Percentiles rank a stretch among this genome's conserved stretches.
phyloP scores from a whole-genome alignment of 768 basidiomycete genomes.

The Heimioporus sp. region DNA sequence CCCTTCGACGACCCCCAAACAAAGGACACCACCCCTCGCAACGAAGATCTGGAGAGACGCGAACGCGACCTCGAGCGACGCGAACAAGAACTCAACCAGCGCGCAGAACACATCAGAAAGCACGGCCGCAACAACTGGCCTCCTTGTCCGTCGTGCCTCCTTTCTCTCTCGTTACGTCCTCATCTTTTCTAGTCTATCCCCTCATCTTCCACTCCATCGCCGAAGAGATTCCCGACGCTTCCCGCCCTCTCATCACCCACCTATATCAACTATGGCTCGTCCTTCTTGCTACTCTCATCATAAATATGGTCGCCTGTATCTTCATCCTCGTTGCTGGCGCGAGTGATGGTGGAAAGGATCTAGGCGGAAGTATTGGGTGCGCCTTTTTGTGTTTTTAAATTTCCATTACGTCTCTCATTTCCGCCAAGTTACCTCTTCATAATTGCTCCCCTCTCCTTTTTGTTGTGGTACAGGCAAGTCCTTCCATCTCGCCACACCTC shows the following conservation, averaged over 20 bases:
- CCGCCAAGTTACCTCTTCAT: slow-evolving; percentile 68
- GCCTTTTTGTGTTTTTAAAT: slow-evolving; percentile 22
- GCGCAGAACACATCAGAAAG: slow-evolving; percentile 63
- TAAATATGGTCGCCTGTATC: slow-evolving; percentile 92
- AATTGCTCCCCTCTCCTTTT: slow-evolving; percentile 77
- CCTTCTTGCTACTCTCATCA: slow-evolving; percentile 71
- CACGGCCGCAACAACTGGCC: slow-evolving; percentile 95
- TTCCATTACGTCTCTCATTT: slow-evolving; percentile 17
- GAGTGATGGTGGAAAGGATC: slow-evolving; percentile 70
- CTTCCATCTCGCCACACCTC: slow-evolving; percentile 7
- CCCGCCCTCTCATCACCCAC: slow-evolving; percentile 75
- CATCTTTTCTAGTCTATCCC: slow-evolving; percentile 69
- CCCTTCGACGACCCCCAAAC: slow-evolving; percentile 85
- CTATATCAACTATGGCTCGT: slow-evolving; percentile 95
- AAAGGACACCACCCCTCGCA: slow-evolving; percentile 37
- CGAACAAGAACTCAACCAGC: slow-evolving; percentile 70
- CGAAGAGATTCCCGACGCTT: slow-evolving; percentile 85
- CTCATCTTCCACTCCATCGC: slow-evolving; percentile 91
- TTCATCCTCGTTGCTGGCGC: slow-evolving; percentile 78
- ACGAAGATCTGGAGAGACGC: slow-evolving; percentile 70
- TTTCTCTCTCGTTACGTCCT: slow-evolving; percentile 14
- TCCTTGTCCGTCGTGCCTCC: slow-evolving; percentile 55
- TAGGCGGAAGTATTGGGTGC: slow-evolving; percentile 82
- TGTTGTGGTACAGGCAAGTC: slow-evolving; percentile 91
- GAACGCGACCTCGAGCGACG: slow-evolving; percentile 81